phyloP scores from a whole-genome alignment of 2,329 filamentous ascomycete species.

The Epichloe aotearoae region DNA sequence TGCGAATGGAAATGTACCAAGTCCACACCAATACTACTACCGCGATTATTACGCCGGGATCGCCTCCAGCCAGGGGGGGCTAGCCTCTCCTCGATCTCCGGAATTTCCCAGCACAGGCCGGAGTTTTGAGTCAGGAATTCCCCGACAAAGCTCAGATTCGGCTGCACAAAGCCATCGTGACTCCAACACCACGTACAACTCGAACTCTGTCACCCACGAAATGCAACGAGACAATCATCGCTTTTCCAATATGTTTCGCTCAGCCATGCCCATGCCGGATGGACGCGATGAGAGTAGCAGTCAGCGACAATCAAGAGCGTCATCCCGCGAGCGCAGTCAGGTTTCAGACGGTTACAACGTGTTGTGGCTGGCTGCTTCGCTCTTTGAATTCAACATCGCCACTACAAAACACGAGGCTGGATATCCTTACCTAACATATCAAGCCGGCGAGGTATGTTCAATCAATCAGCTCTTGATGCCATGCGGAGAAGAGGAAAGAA shows the following conservation, averaged over 20 bases:
- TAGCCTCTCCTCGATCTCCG: slow-evolving; percentile 42
- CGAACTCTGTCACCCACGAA: slow-evolving; percentile 31
- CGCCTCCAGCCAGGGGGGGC: slow-evolving; percentile 34
- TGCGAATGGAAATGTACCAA: slow-evolving; percentile 21
- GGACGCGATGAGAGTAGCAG: slow-evolving; percentile 37
- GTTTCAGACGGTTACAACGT: slow-evolving; percentile 51
- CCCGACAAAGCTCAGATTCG: slow-evolving; percentile 40
- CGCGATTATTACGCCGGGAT: slow-evolving; percentile 36
- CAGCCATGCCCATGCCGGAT: slow-evolving; percentile 71
- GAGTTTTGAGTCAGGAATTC: slow-evolving; percentile 41
- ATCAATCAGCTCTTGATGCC: not conserved
- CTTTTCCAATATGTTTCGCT: slow-evolving; percentile 72
- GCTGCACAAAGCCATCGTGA: slow-evolving; percentile 33
- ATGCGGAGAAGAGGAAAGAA: not conserved
- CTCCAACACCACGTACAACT: slow-evolving; percentile 41
- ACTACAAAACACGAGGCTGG: slow-evolving; percentile 84
- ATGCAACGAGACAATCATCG: slow-evolving; percentile 41
- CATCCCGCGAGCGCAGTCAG: slow-evolving; percentile 43
- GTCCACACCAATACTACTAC: slow-evolving; percentile 43
- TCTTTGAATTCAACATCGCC: slow-evolving; percentile 96
- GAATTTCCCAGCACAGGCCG: slow-evolving; percentile 44
- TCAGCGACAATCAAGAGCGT: slow-evolving; percentile 42
- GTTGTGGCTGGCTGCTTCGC: slow-evolving; percentile 80
- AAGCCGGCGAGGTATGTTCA: slow-evolving; percentile 65
- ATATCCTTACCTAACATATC: slow-evolving; percentile 91